Conservation (phyloP, 495 filamentous ascomycete species). For the Hyphodiscus hymeniophilus region DNA sequence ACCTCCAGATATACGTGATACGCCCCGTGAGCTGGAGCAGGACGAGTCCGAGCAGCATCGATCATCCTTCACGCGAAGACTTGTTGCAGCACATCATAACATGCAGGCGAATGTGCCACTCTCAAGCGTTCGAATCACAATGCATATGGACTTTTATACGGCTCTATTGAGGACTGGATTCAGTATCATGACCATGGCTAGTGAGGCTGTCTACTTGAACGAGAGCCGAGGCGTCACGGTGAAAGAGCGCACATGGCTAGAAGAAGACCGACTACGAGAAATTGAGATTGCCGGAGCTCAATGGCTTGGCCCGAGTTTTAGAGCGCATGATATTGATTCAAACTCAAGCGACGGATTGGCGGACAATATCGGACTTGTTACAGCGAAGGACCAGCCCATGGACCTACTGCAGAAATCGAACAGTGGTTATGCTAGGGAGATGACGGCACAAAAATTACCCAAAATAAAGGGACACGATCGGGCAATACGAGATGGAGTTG, state of each 20-base stretch:
- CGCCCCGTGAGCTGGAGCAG: conserved; percentile 13
- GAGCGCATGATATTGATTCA: conserved; percentile 26
- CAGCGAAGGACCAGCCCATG: conserved; percentile 25
- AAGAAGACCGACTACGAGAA: conserved; percentile 65
- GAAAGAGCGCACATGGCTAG: conserved; percentile 81
- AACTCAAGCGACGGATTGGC: conserved; percentile 30
- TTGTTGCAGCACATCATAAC: conserved; percentile 66
- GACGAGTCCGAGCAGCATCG: conserved; percentile 11
- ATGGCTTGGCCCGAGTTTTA: conserved; percentile 36
- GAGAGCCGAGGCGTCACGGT: conserved; percentile 74
- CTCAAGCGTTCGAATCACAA: conserved; percentile 64
- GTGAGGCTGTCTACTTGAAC: conserved; percentile 90
- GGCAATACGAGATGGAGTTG: conserved; percentile 57
- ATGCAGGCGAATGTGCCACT: conserved; percentile 88
- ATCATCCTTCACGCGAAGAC: conserved; percentile 42
- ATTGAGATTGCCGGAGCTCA: conserved; percentile 49
- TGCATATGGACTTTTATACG: conserved; percentile 92
- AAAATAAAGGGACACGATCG: conserved; percentile 43
- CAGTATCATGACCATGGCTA: conserved; percentile 78
- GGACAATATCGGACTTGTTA: conserved; percentile 43
- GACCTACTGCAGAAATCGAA: conserved; percentile 22
- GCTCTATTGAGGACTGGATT: conserved; percentile 81
- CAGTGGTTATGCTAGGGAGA: conserved; percentile 50
- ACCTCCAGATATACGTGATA: conserved; percentile 33
- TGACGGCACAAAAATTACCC: conserved; percentile 20